Evolutionary conservation across 805 yeast genomes (phyloP).

Genomic region (Candida pseudoglaebosa): DNA sequence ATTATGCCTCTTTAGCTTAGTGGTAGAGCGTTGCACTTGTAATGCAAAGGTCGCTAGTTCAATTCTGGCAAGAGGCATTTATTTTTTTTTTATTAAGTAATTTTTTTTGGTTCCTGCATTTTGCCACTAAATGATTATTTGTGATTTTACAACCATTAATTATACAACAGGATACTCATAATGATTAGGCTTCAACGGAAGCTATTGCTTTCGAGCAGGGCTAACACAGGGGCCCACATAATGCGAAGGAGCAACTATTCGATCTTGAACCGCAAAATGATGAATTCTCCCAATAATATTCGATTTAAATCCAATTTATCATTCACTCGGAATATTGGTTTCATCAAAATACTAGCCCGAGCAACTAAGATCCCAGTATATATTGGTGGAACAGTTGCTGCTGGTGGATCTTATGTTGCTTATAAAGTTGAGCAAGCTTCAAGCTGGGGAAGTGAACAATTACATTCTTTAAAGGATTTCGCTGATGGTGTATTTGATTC

Average conservation of each 20-base stretch:
- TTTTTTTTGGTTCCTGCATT: neutral
- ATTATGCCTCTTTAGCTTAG: constrained; percentile 90
- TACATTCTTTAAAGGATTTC: constrained; percentile 59
- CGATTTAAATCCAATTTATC: constrained; percentile 4
- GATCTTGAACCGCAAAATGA: neutral
- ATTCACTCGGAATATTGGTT: constrained; percentile 28
- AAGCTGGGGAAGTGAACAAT: constrained; percentile 60
- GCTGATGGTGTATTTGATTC: constrained; percentile 52
- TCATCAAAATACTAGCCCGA: constrained; percentile 48
- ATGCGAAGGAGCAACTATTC: neutral
- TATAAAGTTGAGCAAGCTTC: constrained; percentile 90
- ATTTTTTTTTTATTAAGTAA: constrained; percentile 13
- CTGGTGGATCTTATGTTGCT: constrained; percentile 89
- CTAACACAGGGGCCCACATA: neutral
- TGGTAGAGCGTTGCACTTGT: constrained; percentile 99
- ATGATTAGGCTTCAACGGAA: neutral
- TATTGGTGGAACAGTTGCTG: constrained; percentile 87
- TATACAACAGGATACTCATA: neutral
- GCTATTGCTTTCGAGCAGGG: neutral
- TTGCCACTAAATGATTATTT: neutral
- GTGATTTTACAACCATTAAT: neutral
- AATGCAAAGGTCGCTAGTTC: constrained; percentile 97
- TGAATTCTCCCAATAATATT: neutral
- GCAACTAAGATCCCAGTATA: constrained; percentile 69
- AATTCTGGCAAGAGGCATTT: constrained; percentile 79